Evolutionary conservation across 2,329 filamentous ascomycete genomes (phyloP).

Genomic region (Penicillium sp.): DNA sequence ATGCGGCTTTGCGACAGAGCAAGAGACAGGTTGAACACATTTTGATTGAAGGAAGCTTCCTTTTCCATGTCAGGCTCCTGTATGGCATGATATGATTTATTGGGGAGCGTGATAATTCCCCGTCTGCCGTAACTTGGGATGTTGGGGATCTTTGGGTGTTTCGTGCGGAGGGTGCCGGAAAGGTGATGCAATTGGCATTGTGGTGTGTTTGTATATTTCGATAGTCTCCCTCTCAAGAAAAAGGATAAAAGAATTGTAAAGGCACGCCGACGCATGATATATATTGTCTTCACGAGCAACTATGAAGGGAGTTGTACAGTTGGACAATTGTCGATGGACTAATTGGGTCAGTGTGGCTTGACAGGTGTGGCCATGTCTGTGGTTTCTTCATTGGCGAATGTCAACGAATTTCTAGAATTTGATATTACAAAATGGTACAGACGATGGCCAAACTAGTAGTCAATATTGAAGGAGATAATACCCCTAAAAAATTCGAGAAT

Average conservation of each 20-base stretch:
- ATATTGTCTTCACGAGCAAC: neutral
- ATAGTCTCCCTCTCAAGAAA: neutral
- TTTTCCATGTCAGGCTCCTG: constrained; percentile 3
- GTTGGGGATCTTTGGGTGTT: neutral
- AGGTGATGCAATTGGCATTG: neutral
- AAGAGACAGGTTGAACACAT: constrained; percentile 5
- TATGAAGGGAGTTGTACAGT: neutral
- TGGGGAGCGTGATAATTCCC: constrained; percentile 3
- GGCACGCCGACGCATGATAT: neutral
- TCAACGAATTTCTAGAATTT: neutral
- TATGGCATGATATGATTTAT: constrained; percentile 5
- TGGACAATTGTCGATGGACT: neutral
- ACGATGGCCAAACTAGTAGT: neutral
- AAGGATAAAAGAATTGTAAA: neutral
- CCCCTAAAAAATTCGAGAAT: too few relatives aligned
- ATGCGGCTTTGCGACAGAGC: constrained; percentile 4
- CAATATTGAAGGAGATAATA: neutral
- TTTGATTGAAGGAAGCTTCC: neutral
- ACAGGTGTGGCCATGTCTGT: neutral
- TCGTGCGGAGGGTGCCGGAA: neutral
- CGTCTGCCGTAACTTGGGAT: neutral
- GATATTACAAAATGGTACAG: neutral
- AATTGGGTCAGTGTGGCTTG: neutral
- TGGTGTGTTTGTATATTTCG: neutral
- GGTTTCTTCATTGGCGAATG: neutral